Conservation (phyloP, 2,329 filamentous ascomycete genomes). For the Fusarium sp. region DNA sequence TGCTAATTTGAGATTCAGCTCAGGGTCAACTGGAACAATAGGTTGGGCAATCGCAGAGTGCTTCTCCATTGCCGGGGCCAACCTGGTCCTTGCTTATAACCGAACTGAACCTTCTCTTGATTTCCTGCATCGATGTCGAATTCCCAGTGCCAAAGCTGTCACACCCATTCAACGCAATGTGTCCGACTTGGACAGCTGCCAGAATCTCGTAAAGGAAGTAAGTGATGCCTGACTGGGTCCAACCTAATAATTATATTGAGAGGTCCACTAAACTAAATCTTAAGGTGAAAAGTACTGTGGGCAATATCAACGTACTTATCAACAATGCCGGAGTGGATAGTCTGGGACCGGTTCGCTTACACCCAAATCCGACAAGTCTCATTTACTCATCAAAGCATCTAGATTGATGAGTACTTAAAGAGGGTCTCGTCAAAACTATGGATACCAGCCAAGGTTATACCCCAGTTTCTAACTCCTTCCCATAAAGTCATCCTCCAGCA, state of each 20-base stretch:
- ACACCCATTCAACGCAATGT: not conserved
- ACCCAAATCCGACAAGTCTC: not conserved
- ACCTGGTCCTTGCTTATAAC: not conserved
- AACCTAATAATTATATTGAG: not conserved
- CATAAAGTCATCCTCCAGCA: constrained; percentile 40
- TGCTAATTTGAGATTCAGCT: not conserved
- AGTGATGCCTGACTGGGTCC: not conserved
- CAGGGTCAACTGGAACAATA: not conserved
- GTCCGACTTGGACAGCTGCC: not conserved
- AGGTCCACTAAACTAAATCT: not conserved
- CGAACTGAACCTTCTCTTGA: not conserved
- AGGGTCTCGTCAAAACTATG: not conserved
- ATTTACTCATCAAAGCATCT: too few species aligned
- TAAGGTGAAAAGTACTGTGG: not conserved
- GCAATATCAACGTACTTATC: not conserved
- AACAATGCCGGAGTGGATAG: not conserved
- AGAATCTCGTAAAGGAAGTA: not conserved
- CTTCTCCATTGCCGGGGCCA: not conserved
- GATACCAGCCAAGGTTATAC: not conserved
- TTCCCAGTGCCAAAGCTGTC: not conserved
- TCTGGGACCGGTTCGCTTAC: not conserved
- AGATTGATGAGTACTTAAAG: too few species aligned
- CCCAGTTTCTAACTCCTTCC: not conserved
- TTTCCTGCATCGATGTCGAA: not conserved
- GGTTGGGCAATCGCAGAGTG: not conserved